phyloP scores from a whole-genome alignment of 1,284 basidiomycete genomes.

The Tilletia setariae region DNA sequence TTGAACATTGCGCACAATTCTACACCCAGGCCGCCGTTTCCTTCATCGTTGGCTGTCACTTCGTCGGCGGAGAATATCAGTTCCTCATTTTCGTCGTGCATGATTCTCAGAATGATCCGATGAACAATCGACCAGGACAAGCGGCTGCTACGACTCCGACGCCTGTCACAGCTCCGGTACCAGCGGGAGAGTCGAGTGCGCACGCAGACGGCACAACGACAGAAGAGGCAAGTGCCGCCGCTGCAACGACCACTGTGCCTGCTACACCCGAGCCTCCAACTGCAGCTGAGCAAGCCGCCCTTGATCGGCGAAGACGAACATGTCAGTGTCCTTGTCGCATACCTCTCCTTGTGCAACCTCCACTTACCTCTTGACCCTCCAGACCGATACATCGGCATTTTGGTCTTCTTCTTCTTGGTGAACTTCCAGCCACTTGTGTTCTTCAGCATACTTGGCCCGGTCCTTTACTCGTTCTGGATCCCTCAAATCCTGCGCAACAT shows the following conservation, averaged over 20 bases:
- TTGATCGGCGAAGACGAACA: no score
- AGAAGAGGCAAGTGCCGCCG: not conserved
- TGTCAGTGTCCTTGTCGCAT: no score
- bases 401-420: conserved; percentile 12
- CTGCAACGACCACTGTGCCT: not conserved
- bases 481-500: conserved; percentile 53
- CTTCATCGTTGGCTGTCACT: conserved; percentile 6
- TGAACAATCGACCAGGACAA: conserved; percentile 14
- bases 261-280: no score
- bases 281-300: no score
- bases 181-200: not conserved
- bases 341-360: not conserved
- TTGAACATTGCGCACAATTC: no score
- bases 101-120: conserved; percentile 11
- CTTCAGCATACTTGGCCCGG: conserved; percentile 14
- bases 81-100: conserved; percentile 13
- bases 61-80: conserved; percentile 14
- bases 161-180: not conserved
- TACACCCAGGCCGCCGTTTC: not conserved
- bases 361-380: not conserved
- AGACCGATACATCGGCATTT: conserved; percentile 9
- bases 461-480: conserved; percentile 33
- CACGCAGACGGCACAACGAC: not conserved
- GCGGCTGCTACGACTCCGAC: not conserved
- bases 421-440: conserved; percentile 7